A percentile compares a stretch with the other conserved stretches of the same genome.
Evolutionary conservation across 257 asterid species (phyloP).

Genomic region (Solanum ossicruentum): DNA sequence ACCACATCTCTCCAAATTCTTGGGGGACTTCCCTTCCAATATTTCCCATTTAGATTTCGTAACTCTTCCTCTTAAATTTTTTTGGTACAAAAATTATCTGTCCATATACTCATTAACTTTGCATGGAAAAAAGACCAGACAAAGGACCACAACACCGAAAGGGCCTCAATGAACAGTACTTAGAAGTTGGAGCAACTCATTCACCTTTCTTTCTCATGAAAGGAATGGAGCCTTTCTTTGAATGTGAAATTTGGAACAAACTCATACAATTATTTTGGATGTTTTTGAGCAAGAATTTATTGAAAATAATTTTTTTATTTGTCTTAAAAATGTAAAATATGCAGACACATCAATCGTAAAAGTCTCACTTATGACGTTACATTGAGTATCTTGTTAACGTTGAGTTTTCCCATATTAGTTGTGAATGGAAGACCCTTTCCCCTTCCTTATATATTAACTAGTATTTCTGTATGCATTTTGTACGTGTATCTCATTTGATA

Average conservation of each 20-base stretch:
- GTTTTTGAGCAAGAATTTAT: background rate
- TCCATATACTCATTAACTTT: background rate
- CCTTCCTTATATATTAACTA: background rate
- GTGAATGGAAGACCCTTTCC: background rate
- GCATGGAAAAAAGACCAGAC: background rate
- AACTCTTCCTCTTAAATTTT: background rate
- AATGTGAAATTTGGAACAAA: background rate
- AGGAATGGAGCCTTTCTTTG: background rate
- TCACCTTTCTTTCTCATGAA: background rate
- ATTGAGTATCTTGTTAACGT: background rate
- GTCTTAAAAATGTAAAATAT: background rate
- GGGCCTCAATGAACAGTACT: background rate
- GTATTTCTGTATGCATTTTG: too few relatives aligned
- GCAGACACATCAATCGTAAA: background rate
- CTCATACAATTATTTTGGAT: background rate
- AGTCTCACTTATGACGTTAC: background rate
- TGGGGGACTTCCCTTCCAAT: background rate
- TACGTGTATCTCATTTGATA: too few relatives aligned
- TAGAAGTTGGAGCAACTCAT: background rate
- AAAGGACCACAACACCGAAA: background rate
- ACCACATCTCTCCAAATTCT: background rate
- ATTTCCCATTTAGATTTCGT: background rate
- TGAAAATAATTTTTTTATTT: background rate
- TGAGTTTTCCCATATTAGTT: too few relatives aligned
- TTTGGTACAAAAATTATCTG: background rate